Conservation (phyloP, 306 rosid genomes). For the Inga leiocalycina region DNA sequence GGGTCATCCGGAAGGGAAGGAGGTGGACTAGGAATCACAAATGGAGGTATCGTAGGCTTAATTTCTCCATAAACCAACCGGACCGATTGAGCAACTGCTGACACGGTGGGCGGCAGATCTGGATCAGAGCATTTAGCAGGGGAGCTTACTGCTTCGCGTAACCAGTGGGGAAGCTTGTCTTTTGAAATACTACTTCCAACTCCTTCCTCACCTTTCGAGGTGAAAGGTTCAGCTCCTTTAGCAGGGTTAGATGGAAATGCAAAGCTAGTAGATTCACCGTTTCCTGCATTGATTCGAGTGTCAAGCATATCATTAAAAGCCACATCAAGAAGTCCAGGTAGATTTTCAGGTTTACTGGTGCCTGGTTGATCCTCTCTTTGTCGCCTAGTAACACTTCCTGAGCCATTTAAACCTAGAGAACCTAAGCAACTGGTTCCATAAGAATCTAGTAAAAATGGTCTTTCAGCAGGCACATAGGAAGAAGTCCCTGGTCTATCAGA, state of each 20-base stretch:
- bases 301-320: conserved; percentile 55
- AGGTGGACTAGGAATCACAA: conserved; percentile 90
- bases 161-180: conserved; percentile 97
- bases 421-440: conserved; percentile 67
- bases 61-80: conserved; percentile 86
- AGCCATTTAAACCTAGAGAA: conserved; percentile 68
- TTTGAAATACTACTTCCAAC: conserved; percentile 71
- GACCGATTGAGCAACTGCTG: conserved; percentile 93
- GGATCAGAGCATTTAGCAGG: conserved; percentile 75
- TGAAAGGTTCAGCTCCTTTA: conserved; percentile 47
- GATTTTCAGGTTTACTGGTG: conserved; percentile 55
- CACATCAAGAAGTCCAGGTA: conserved; percentile 73
- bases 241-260: conserved; percentile 52
- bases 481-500: conserved; percentile 80
- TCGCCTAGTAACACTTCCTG: conserved; percentile 49
- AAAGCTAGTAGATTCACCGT: conserved; percentile 58
- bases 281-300: conserved; percentile 46
- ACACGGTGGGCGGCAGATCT: conserved; percentile 86
- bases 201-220: conserved; percentile 53
- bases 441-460: conserved; percentile 76
- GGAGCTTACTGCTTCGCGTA: conserved; percentile 85
- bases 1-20: conserved; percentile 91
- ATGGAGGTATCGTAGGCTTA: conserved; percentile 84
- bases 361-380: conserved; percentile 66
- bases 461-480: conserved; percentile 59